phyloP scores from a whole-genome alignment of 352 stramenopile species.

The Phytophthora niederhauseri region DNA sequence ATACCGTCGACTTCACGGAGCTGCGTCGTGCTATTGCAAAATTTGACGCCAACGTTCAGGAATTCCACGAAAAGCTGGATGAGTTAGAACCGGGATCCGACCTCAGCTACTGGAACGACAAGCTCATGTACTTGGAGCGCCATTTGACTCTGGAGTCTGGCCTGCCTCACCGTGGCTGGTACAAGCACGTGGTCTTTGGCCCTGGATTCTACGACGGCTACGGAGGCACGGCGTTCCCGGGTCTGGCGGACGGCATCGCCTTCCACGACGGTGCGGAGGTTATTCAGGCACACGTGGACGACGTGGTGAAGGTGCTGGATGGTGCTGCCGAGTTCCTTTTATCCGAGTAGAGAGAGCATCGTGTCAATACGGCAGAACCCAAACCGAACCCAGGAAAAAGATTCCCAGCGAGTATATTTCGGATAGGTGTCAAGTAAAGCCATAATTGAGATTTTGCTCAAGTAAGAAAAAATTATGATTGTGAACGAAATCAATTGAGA shows the following conservation, averaged over 20 bases:
- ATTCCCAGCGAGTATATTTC: too few relatives aligned
- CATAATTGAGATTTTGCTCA: too few relatives aligned
- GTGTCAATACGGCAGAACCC: constrained; percentile 1
- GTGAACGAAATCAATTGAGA: too few relatives aligned
- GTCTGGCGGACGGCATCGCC: constrained; percentile 50
- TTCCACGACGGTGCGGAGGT: constrained; percentile 44
- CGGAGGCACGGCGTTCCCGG: constrained; percentile 52
- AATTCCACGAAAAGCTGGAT: constrained; percentile 34
- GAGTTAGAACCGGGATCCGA: constrained; percentile 2
- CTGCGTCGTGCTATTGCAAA: constrained; percentile 40
- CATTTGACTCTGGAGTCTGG: constrained; percentile 44
- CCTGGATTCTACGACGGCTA: constrained; percentile 65
- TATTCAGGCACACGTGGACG: constrained; percentile 54
- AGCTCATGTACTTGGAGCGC: constrained; percentile 58
- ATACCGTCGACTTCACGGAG: constrained; percentile 31
- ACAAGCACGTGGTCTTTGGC: constrained; percentile 68
- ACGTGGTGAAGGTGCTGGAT: constrained; percentile 43
- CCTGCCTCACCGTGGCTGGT: constrained; percentile 60
- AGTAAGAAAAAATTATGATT: too few relatives aligned
- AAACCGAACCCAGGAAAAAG: too few relatives aligned
- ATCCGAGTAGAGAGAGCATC: constrained; percentile 14
- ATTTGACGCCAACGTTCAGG: constrained; percentile 38
- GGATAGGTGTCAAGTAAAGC: too few relatives aligned
- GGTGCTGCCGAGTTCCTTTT: constrained; percentile 43
- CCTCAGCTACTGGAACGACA: constrained; percentile 45